Conservation (phyloP, 1,284 basidiomycete species). For the Malassezia japonica region DNA sequence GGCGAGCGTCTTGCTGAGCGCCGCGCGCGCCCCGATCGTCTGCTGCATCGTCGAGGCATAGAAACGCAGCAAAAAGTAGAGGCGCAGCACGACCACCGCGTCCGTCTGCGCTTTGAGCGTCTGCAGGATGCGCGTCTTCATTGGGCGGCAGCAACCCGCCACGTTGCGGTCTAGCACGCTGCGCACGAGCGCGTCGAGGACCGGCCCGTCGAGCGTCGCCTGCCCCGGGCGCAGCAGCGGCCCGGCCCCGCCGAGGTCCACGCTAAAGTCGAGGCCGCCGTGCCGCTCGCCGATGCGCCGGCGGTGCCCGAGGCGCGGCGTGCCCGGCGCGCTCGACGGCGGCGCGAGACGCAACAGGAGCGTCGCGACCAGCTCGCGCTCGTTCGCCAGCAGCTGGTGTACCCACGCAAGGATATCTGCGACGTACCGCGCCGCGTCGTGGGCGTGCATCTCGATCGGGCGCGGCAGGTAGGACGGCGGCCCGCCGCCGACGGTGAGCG, state of each 20-base stretch:
- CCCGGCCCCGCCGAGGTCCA: slow-evolving; percentile 24
- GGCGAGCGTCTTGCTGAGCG: slow-evolving; percentile 65
- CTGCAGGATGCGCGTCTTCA: slow-evolving; percentile 73
- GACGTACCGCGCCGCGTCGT: slow-evolving; percentile 88
- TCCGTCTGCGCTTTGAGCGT: slow-evolving; percentile 86
- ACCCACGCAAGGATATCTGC: slow-evolving; percentile 99
- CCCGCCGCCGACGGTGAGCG: slow-evolving; percentile 72
- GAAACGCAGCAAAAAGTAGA: slow-evolving; percentile 87
- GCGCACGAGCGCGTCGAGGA: slow-evolving; percentile 50
- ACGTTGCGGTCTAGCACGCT: slow-evolving; percentile 74
- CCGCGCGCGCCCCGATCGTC: slow-evolving; percentile 72
- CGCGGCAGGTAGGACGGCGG: slow-evolving; percentile 69
- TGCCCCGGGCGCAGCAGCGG: not conserved
- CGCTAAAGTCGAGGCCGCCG: slow-evolving; percentile 6
- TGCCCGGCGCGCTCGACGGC: slow-evolving; percentile 5
- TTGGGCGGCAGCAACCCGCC: slow-evolving; percentile 70
- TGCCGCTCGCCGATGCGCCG: slow-evolving; percentile 7
- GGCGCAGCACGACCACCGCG: slow-evolving; percentile 77
- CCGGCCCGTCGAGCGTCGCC: not conserved
- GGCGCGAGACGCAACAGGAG: slow-evolving; percentile 20
- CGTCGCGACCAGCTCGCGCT: slow-evolving; percentile 59
- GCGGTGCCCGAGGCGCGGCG: not conserved
- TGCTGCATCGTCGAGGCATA: slow-evolving; percentile 83
- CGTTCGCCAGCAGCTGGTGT: slow-evolving; percentile 86
- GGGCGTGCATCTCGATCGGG: slow-evolving; percentile 92